A percentile compares a stretch with the other conserved stretches of the same genome.
phyloP scores from a whole-genome alignment of 129 eudicot genomes.

The Rutidosis leptorrhynchoides region DNA sequence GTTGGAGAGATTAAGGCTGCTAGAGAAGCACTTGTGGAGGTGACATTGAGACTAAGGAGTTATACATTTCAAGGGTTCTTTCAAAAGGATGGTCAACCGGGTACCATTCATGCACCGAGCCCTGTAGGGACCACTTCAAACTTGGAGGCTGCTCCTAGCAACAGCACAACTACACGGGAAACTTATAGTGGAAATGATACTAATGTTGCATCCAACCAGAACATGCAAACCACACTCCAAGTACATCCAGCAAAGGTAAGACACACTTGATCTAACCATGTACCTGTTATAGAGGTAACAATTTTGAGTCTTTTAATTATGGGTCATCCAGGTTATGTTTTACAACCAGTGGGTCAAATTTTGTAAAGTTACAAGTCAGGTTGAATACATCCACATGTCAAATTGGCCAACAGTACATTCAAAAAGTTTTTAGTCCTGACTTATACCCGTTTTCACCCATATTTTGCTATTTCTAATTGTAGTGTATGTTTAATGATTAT shows the following conservation, averaged over 20 bases:
- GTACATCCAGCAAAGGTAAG: slow-evolving; percentile 55
- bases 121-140: slow-evolving; percentile 47
- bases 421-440: too few species aligned
- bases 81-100: slow-evolving; percentile 47
- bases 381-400: background rate
- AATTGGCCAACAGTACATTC: background rate
- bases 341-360: background rate
- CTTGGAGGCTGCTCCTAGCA: slow-evolving; percentile 51
- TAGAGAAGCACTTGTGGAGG: slow-evolving; percentile 90
- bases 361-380: background rate
- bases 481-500: too few species aligned
- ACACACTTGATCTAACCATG: background rate
- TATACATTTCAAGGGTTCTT: slow-evolving; percentile 59
- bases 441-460: too few species aligned
- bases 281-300: slow-evolving; percentile 1
- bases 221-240: slow-evolving; percentile 30
- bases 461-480: too few species aligned
- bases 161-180: slow-evolving; percentile 43
- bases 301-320: slow-evolving; percentile 2
- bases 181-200: slow-evolving; percentile 39
- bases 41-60: slow-evolving; percentile 77
- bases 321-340: background rate
- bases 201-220: slow-evolving; percentile 42
- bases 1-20: slow-evolving; percentile 96
- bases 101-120: slow-evolving; percentile 50